Evolutionary conservation across 495 filamentous ascomycete species (phyloP), one percentile per base, ranked within the genome.

Genomic region (Lophium mytilinum): DNA sequence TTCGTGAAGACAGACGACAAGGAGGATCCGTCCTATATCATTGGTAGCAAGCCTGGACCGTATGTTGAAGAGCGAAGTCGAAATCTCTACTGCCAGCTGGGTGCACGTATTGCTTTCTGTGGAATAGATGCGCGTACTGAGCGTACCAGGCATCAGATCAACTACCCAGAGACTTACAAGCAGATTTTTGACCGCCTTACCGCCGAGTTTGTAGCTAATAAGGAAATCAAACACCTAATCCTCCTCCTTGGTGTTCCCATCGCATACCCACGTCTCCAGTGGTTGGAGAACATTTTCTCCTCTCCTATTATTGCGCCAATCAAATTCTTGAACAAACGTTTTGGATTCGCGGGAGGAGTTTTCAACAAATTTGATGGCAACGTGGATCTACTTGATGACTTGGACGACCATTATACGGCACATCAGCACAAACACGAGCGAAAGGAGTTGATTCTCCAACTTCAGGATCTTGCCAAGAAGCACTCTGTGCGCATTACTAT

Each of bases 361-460:
- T 95, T 97, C 80, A 96, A 97, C 70, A 80, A 85, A 49, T 97
- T 96, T 55, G 92, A 96, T 69, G 92, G 92, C 24, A 81, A 83
- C 60, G 83, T 94, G 11, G 92, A 97, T 76, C 76, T 96, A 24
- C 75, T 96, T 8, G 92, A 97, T 66, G 92, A 96, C 64, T 76
- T 96, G 15, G 91, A 96, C 66, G 92, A 96, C 68, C 92, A 97
- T 68, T 96, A 96, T 73, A 95, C 89, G 30, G 90, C 92, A 11
- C 82, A 83, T 34, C 89, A 89, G 53, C 92, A 97, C 76, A 97
- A 96, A 69, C 78, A 80, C 41, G 92, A 96, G 75, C 85, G 92
- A 43, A 84, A 83, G 58, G 72, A 76, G 34, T 76, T 97, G 24
- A 69, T 95, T 35, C 77, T 83, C 42, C 80, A 85, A 21, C 79